Evolutionary conservation across 257 asterid species (phyloP).

Genomic region (Nicotiana noctiflora): DNA sequence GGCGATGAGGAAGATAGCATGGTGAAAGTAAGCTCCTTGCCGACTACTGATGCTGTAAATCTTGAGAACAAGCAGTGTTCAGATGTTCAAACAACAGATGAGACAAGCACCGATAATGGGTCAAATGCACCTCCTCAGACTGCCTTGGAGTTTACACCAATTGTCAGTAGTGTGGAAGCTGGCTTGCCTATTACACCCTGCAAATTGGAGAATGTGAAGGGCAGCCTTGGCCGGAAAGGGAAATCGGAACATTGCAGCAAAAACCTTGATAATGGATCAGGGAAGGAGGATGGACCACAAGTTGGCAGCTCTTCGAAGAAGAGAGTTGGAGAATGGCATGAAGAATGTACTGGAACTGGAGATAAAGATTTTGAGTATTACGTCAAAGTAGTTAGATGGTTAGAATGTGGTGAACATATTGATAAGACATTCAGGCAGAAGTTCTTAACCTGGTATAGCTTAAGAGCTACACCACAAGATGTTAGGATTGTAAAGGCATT

Average conservation of each 20-base stretch:
- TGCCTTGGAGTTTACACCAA: slow-evolving; percentile 42
- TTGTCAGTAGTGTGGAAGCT: slow-evolving; percentile 23
- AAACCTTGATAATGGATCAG: slow-evolving; percentile 29
- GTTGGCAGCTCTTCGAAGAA: slow-evolving; percentile 71
- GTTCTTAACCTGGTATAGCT: slow-evolving; percentile 91
- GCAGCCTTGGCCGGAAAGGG: slow-evolving; percentile 31
- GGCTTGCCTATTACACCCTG: slow-evolving; percentile 57
- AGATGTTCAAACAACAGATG: slow-evolving; percentile 32
- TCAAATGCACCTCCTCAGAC: slow-evolving; percentile 31
- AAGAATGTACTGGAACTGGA: slow-evolving; percentile 39
- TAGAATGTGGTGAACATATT: slow-evolving; percentile 78
- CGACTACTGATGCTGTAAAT: slow-evolving; percentile 12
- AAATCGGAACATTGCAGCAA: slow-evolving; percentile 26
- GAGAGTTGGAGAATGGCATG: slow-evolving; percentile 48
- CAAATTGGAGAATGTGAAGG: slow-evolving; percentile 46
- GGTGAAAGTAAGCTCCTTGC: slow-evolving; percentile 20
- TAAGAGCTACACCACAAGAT: slow-evolving; percentile 72
- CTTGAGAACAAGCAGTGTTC: slow-evolving; percentile 26
- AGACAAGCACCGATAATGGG: slow-evolving; percentile 39
- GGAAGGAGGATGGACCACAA: slow-evolving; percentile 55
- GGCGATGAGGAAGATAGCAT: slow-evolving; percentile 38
- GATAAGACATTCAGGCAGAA: slow-evolving; percentile 64
- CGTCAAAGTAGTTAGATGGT: slow-evolving; percentile 72
- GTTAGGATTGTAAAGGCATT: slow-evolving; percentile 66
- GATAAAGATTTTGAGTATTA: slow-evolving; percentile 74